phyloP scores from a whole-genome alignment of 768 basidiomycete species.

The Russula sp. region DNA sequence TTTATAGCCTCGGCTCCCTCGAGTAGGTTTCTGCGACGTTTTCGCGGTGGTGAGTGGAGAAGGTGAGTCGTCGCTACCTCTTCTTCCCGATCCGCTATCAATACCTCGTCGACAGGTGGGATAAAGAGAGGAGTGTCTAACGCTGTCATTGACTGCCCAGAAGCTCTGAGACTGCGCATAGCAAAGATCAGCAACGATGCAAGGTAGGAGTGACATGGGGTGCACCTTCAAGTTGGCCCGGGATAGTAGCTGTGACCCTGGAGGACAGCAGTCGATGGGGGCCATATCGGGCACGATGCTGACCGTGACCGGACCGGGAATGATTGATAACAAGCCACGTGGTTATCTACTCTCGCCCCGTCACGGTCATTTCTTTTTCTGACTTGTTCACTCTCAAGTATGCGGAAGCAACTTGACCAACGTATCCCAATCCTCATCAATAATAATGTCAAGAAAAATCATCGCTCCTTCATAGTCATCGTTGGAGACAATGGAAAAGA shows the following conservation, averaged over 20 bases:
- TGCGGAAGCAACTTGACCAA: slow-evolving; percentile 88
- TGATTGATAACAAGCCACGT: not conserved
- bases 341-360: not conserved
- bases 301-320: too few relatives aligned
- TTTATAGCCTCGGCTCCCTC: slow-evolving; percentile 12
- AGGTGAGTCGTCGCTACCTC: slow-evolving; percentile 16
- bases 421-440: slow-evolving; percentile 89
- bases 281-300: too few relatives aligned
- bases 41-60: slow-evolving; percentile 22
- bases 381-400: slow-evolving; percentile 26
- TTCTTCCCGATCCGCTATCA: slow-evolving; percentile 5
- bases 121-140: slow-evolving; percentile 22
- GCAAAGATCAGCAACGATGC: not conserved
- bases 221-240: too few relatives aligned
- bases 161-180: not conserved
- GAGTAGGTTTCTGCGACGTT: slow-evolving; percentile 14
- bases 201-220: too few relatives aligned
- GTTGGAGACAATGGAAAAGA: slow-evolving; percentile 93
- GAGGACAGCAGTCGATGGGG: too few relatives aligned
- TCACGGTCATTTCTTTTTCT: not conserved
- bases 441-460: slow-evolving; percentile 90
- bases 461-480: slow-evolving; percentile 92
- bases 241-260: too few relatives aligned
- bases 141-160: slow-evolving; percentile 18
- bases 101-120: slow-evolving; percentile 19